Base-by-base conservation (phyloP, 345 rosid genomes). In the Anastatica hierochuntica region DNA sequence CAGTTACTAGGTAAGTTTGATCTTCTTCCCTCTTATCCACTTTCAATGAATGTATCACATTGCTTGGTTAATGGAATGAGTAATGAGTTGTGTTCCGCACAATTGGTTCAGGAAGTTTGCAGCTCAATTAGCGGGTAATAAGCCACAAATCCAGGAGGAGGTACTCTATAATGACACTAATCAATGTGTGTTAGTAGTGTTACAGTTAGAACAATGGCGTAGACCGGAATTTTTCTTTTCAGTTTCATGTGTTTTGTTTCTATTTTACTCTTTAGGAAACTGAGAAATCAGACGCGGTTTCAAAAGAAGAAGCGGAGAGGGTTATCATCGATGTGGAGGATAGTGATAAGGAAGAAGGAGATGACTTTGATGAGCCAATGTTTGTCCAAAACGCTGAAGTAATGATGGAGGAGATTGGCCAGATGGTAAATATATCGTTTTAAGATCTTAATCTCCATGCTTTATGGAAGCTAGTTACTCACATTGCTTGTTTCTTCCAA, bases 361-460 rank as follows among this genome's bases (percentile, higher is more conserved):
- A 33, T 15, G 78, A 80, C 45, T 74, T 58, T 29, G 68, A 69
- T 19, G 82, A 62, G 55, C 90, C 97, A 3, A 77, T 80, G 84
- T 85, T 74, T 64, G 85, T 85, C 17, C 95, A 81, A 39, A 90
- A 79, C 59, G 79, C 90, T 8, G 90, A 83, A 73, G 85, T 90
- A 63, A 80, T 85, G 85, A 49, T 81, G 68, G 94, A 80, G 15
- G 94, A 88, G 69, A 83, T 76, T 63, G 87, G 85, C 56, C 70
- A 71, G 58, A 81, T 81, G 96, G 98, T 83, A 85, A 6, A 5
- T 14, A 23, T 9, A 45, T n/a, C 12, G 2, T 29, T 8, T 40
- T 39, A 35, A 19, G 43, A 30, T 7, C 17, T 47, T 14, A 34
- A 48, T n/a, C n/a, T n/a, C 39, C 46, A 8, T 29, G 13, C 36